Evolutionary conservation across 2,329 filamentous ascomycete genomes (phyloP).

Genomic region (Beauveria bassiana): DNA sequence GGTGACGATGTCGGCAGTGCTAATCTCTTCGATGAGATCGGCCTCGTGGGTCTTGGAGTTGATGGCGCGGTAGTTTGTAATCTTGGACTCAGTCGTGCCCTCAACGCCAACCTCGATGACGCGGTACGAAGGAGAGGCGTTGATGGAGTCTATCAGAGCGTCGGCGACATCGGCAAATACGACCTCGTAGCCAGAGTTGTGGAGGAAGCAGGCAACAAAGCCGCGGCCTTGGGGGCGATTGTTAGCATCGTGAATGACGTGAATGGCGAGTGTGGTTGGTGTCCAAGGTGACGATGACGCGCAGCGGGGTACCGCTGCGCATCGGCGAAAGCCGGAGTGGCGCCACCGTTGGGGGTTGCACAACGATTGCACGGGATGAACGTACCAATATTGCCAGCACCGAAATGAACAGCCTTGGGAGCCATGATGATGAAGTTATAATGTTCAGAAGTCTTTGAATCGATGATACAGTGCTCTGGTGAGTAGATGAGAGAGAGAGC

Average conservation of each 20-base stretch:
- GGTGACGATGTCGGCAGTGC: conserved; percentile 82
- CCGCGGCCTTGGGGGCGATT: conserved; percentile 46
- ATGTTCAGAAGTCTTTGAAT: conserved; percentile 7
- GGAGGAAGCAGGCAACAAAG: conserved; percentile 85
- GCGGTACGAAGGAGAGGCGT: conserved; percentile 68
- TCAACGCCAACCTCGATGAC: conserved; percentile 89
- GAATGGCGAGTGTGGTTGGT: neutral
- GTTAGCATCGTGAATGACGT: neutral
- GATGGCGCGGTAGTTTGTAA: conserved; percentile 94
- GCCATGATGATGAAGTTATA: conserved; percentile 30
- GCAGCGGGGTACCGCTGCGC: neutral
- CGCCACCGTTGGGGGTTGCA: neutral
- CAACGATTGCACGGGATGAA: conserved; percentile 3
- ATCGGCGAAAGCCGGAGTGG: conserved; percentile 2
- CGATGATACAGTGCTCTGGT: neutral
- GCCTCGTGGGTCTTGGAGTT: conserved; percentile 83
- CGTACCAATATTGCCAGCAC: conserved; percentile 74
- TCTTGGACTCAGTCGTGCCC: conserved; percentile 70
- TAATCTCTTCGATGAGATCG: conserved; percentile 77
- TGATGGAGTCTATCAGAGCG: conserved; percentile 69
- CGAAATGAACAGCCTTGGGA: conserved; percentile 71
- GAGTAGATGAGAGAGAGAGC: neutral
- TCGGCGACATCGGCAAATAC: conserved; percentile 94
- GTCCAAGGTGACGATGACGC: neutral
- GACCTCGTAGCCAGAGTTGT: conserved; percentile 92